Evolutionary conservation across 148 eudicot genomes (phyloP).

Genomic region (Fagopyrum esculentum): DNA sequence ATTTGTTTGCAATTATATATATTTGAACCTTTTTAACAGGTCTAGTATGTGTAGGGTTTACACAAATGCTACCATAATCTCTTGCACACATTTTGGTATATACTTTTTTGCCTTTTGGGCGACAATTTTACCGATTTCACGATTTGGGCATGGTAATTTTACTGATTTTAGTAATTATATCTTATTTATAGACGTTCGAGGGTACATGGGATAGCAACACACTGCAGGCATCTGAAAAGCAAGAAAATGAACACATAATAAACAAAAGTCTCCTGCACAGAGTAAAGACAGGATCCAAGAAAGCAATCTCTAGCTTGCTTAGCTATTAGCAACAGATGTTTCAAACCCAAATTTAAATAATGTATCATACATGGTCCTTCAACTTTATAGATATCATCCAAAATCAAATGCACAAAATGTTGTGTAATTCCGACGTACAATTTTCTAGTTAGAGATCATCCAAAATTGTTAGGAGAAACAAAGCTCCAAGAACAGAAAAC

Average conservation of each 20-base stretch:
- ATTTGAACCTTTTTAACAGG: too few species aligned
- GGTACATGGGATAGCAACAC: neutral
- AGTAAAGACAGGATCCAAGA: neutral
- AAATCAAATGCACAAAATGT: neutral
- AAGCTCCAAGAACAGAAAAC: neutral
- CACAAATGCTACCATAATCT: too few species aligned
- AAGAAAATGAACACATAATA: neutral
- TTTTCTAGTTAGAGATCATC: neutral
- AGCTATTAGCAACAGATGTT: slow-evolving; percentile 18
- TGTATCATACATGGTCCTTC: too few species aligned
- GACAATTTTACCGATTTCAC: too few species aligned
- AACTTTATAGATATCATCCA: too few species aligned
- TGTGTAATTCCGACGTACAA: neutral
- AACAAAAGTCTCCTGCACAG: neutral
- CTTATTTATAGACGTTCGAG: neutral
- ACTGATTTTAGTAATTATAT: neutral
- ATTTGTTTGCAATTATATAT: too few species aligned
- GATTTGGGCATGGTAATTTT: neutral
- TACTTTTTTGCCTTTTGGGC: too few species aligned
- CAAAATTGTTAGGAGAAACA: neutral
- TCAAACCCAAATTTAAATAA: slow-evolving; percentile 21
- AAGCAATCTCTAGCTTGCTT: neutral
- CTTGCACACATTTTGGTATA: too few species aligned
- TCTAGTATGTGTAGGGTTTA: too few species aligned
- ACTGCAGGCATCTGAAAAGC: neutral